Base-by-base conservation (phyloP, 345 rosid species). In the Nasturtium officinale region DNA sequence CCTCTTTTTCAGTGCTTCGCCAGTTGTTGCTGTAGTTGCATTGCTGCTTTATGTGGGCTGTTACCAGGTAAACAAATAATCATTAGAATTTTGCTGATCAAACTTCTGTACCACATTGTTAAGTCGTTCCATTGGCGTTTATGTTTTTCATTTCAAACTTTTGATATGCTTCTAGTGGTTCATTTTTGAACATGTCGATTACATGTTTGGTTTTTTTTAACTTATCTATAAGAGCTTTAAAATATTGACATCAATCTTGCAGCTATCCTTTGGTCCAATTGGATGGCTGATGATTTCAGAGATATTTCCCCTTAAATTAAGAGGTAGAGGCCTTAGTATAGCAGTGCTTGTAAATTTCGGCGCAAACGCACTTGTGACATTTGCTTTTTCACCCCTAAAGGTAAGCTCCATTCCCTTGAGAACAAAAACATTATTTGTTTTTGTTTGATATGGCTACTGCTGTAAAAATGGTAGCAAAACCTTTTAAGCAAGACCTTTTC, bases 271-370 rank as follows among this genome's bases (percentile, higher is more conserved):
- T 84, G 98, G 97, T 70, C 98, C 98, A 48, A 93, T 93, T 51
- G 96, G 98, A 54, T 93, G 98, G 98, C 87, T 93, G 82, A 89
- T 93, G 90, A 93, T 93, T 73, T 93, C 98, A 0, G 97, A 93
- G 89, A 30, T 93, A 56, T 93, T 90, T 38, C 98, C 98, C 13
- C 77, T 93, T 56, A 90, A 93, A 32, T 70, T 86, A 64, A 84
- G 98, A 82, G 98, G 98, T 26, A 79, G 89, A 79, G 97, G 92
- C 67, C 97, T 93, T 46, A 71, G 98, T 65, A 51, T 93, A 57
- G 98, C 98, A 1, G 98, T 93, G 76, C 92, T 93, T 6, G 86
- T 93, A 48, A 93, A 93, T 75, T 93, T 93, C 42, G 97, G 94
- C 16, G 97, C 98, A 75, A 93, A 93, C 67, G 98, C 98, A 20